phyloP scores from a whole-genome alignment of 2,329 filamentous ascomycete genomes.

The Penicillium sp. region DNA sequence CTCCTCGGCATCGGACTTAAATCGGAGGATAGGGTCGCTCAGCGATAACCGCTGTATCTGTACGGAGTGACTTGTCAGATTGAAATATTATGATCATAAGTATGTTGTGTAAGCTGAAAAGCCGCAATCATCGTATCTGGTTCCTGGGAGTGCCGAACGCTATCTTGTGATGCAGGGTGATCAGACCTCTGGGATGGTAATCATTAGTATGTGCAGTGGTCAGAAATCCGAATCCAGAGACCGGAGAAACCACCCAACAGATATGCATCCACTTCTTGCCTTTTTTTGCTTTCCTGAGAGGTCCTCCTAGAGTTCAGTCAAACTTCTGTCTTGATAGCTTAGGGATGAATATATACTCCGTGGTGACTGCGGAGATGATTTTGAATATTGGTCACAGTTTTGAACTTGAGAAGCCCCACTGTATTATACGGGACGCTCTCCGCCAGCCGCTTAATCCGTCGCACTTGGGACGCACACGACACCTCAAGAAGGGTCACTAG shows the following conservation, averaged over 20 bases:
- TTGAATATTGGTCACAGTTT: no score
- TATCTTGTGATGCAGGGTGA: conserved; percentile 15
- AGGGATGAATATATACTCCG: no score
- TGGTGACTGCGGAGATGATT: no score
- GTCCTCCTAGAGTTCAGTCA: no score
- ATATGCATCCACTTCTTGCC: no score
- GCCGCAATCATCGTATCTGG: conserved; percentile 1
- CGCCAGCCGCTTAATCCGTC: neutral
- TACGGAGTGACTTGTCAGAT: no score
- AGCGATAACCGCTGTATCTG: neutral
- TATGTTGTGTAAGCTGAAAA: neutral
- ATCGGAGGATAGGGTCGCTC: conserved; percentile 1
- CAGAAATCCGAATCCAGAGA: no score
- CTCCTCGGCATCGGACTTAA: neutral
- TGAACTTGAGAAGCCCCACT: no score
- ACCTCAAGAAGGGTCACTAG: neutral
- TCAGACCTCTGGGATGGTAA: conserved; percentile 14
- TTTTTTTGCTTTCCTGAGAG: no score
- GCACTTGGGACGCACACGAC: conserved; percentile 4
- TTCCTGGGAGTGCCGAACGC: conserved; percentile 2
- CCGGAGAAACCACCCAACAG: no score
- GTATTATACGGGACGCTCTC: neutral
- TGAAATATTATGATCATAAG: neutral
- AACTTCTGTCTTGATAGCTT: no score
- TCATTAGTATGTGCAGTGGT: neutral